Percentiles rank a stretch among this genome's conserved stretches.
Evolutionary conservation across 371 early-diverging fungal species (phyloP).

Genomic region (Apophysomyces sp.): DNA sequence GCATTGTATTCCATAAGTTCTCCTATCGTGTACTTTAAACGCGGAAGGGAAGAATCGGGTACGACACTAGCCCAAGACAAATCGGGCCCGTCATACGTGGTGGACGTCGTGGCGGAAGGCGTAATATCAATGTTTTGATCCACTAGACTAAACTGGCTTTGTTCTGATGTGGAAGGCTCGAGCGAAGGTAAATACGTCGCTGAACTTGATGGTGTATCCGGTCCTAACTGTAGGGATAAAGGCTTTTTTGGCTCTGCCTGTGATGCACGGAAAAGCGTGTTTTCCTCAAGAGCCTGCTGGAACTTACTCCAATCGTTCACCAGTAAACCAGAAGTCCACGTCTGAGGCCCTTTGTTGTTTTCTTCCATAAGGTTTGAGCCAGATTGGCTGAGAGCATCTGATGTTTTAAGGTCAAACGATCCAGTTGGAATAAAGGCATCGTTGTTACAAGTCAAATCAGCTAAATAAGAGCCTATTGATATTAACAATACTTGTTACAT

Average conservation of each 20-base stretch:
- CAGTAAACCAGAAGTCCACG: not conserved
- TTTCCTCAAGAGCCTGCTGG: not conserved
- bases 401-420: not conserved
- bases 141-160: too few species aligned
- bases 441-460: too few species aligned
- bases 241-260: not conserved
- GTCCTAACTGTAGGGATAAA: not conserved
- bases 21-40: not conserved
- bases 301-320: not conserved
- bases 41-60: not conserved
- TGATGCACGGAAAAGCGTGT: not conserved
- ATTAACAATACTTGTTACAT: too few species aligned
- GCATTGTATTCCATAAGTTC: not conserved
- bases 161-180: too few species aligned
- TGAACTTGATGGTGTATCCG: too few species aligned
- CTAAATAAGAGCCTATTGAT: too few species aligned
- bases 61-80: too few species aligned
- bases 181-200: too few species aligned
- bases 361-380: too few species aligned
- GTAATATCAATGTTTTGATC: too few species aligned
- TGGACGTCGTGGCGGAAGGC: not conserved
- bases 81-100: not conserved
- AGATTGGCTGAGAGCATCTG: not conserved
- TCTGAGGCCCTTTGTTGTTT: not conserved
- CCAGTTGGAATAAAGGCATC: not conserved